A percentile compares a stretch with the other conserved stretches of the same genome.
These are phyloP conservation scores for Diaporthe vexans DNA, from an alignment of 2,329 filamentous ascomycete genomes.

Conservation along the genomic window DNA sequence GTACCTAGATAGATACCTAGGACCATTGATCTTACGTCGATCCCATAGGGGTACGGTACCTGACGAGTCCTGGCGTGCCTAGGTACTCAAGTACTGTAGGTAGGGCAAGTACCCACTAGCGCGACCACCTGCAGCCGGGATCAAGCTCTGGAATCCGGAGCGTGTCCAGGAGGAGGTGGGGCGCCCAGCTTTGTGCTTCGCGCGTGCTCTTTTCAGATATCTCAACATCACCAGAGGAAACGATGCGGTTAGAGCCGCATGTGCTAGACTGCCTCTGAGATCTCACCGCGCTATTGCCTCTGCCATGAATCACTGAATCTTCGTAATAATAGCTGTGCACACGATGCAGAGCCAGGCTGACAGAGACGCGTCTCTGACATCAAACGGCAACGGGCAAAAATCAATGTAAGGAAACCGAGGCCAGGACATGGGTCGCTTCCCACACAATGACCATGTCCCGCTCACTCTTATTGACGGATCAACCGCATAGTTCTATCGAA, in stretches of 20 bases:
- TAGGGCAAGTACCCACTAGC: not conserved
- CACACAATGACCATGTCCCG: not conserved
- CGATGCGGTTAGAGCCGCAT: not conserved
- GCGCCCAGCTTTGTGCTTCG: conserved; percentile 3
- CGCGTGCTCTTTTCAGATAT: not conserved
- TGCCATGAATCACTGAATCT: not conserved
- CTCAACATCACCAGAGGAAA: not conserved
- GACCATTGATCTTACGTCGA: no score
- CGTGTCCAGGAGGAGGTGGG: not conserved
- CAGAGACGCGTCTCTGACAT: no score
- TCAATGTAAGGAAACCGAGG: conserved; percentile 19
- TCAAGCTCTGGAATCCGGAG: not conserved
- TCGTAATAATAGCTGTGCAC: not conserved
- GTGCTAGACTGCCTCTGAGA: not conserved
- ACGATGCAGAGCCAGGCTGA: conserved; percentile 20
- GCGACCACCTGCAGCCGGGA: conserved; percentile 4
- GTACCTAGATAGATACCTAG: not conserved
- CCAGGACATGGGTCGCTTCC: not conserved
- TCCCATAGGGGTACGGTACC: no score
- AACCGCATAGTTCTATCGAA: not conserved
- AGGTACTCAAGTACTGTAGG: not conserved
- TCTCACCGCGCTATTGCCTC: not conserved
- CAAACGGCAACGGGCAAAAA: conserved; percentile 1
- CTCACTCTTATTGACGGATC: not conserved
- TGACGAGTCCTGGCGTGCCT: no score